Conservation (phyloP, 345 rosid species). For the Firmiana major region DNA sequence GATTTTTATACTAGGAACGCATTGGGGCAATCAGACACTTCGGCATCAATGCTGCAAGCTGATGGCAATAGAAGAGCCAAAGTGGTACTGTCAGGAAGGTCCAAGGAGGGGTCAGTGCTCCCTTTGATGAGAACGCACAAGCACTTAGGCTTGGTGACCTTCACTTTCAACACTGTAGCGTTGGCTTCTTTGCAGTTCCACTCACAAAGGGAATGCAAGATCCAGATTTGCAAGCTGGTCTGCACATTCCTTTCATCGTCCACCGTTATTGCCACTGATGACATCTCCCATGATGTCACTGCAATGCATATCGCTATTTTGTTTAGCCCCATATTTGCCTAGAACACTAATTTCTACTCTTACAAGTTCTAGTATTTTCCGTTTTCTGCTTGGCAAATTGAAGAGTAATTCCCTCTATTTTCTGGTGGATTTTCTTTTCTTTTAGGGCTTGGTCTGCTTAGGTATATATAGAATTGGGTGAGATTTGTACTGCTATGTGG, state of each 20-base stretch:
- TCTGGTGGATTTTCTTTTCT: neutral
- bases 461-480: neutral
- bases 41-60: constrained; percentile 40
- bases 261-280: constrained; percentile 18
- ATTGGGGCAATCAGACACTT: constrained; percentile 40
- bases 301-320: constrained; percentile 3
- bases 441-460: neutral
- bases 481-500: too few species aligned
- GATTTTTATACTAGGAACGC: neutral
- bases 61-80: constrained; percentile 47
- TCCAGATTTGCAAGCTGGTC: constrained; percentile 30
- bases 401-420: neutral
- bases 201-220: constrained; percentile 44
- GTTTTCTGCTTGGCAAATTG: neutral
- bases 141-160: constrained; percentile 36
- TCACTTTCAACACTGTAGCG: constrained; percentile 37
- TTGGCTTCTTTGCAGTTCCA: constrained; percentile 40
- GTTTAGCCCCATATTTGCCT: constrained; percentile 4
- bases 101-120: constrained; percentile 47
- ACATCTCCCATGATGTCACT: constrained; percentile 12
- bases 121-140: constrained; percentile 37
- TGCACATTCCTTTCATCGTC: constrained; percentile 39
- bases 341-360: neutral
- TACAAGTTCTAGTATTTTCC: too few species aligned
- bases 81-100: constrained; percentile 42